Conservation (phyloP, 306 rosid species). For the Quercus parvula region DNA sequence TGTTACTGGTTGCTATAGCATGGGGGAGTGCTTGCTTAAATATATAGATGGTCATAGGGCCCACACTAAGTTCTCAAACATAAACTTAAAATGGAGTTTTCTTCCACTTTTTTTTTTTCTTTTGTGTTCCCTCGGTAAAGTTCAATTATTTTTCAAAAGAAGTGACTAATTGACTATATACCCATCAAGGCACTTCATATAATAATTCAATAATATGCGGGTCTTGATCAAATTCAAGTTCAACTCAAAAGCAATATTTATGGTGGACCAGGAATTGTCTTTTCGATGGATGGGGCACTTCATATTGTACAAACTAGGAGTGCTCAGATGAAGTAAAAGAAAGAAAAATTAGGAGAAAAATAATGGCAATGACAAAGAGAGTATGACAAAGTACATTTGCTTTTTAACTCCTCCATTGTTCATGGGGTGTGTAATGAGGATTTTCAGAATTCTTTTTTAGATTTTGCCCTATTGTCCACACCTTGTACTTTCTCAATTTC, state of each 20-base stretch:
- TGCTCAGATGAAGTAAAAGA: not conserved
- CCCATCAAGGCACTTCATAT: slow-evolving; percentile 25
- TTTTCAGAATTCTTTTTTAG: not conserved
- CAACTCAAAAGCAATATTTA: too few relatives aligned
- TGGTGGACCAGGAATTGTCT: too few relatives aligned
- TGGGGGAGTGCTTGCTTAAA: slow-evolving; percentile 26
- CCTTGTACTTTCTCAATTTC: slow-evolving; percentile 14
- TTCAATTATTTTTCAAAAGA: slow-evolving; percentile 30
- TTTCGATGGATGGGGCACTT: not conserved
- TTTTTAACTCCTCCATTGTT: slow-evolving; percentile 17
- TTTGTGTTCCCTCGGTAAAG: slow-evolving; percentile 39
- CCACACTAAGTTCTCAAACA: slow-evolving; percentile 43
- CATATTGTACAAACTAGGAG: not conserved
- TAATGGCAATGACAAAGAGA: not conserved
- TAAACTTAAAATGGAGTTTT: slow-evolving; percentile 25
- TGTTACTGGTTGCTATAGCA: slow-evolving; percentile 33
- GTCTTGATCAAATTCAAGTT: too few relatives aligned
- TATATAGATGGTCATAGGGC: slow-evolving; percentile 31
- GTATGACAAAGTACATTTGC: slow-evolving; percentile 15
- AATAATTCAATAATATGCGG: slow-evolving; percentile 26
- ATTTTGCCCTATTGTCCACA: slow-evolving; percentile 11
- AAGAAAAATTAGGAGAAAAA: not conserved
- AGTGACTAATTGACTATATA: slow-evolving; percentile 22
- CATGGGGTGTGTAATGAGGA: not conserved
- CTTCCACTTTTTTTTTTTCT: slow-evolving; percentile 11